Evolutionary conservation across 2,329 filamentous ascomycete genomes (phyloP).

Genomic region (Alternaria dauci): DNA sequence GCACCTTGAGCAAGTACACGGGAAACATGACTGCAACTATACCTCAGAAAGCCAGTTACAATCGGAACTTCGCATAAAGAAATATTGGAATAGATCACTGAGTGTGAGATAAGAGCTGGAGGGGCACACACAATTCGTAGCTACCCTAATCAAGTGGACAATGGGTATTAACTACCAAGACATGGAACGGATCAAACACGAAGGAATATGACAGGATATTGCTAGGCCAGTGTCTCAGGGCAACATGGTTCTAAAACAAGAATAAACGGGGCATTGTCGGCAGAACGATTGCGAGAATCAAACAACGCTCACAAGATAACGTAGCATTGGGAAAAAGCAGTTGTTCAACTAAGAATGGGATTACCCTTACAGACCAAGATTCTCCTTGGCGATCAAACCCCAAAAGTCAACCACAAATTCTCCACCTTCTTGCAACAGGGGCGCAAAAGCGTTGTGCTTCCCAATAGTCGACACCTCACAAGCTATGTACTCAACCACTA

Average conservation of each 20-base stretch:
- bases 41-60: neutral
- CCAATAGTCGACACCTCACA: constrained; percentile 30
- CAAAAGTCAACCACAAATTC: constrained; percentile 36
- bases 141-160: neutral
- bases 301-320: neutral
- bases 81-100: neutral
- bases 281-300: neutral
- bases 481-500: constrained; percentile 37
- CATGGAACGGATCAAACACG: fast-evolving
- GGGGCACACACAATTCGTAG: too few relatives aligned
- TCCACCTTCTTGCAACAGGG: constrained; percentile 35
- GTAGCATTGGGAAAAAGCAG: neutral
- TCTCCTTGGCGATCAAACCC: neutral
- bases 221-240: too few relatives aligned
- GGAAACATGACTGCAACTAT: neutral
- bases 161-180: neutral
- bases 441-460: constrained; percentile 25
- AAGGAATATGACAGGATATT: neutral
- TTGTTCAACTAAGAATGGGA: neutral
- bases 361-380: neutral
- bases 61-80: neutral
- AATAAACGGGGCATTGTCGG: neutral
- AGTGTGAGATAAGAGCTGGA: neutral
- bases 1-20: constrained; percentile 13
- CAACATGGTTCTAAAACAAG: neutral